Conservation (phyloP, 2,329 filamentous ascomycete genomes). For the Pseudogymnoascus sp. region DNA sequence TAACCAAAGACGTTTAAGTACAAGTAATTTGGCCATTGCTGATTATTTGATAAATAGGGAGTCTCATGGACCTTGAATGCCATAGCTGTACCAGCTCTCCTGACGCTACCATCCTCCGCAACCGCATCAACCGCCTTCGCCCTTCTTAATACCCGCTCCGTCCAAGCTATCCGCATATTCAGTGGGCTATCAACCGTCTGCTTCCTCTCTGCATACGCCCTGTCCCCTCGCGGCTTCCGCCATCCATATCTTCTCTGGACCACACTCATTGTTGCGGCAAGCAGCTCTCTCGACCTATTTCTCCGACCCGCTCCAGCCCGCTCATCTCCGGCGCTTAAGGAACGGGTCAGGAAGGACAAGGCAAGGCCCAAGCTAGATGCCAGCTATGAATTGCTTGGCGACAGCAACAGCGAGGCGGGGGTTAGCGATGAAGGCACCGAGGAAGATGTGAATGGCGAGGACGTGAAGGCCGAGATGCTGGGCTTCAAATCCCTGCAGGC, state of each 20-base stretch:
- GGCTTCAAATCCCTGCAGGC: conserved; percentile 47
- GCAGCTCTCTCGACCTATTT: conserved; percentile 35
- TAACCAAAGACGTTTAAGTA: neutral
- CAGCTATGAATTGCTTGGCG: conserved; percentile 62
- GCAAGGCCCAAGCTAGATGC: conserved; percentile 48
- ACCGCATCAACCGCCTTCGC: conserved; percentile 64
- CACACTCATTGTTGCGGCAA: conserved; percentile 55
- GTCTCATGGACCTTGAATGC: conserved; percentile 78
- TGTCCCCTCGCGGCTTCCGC: conserved; percentile 66
- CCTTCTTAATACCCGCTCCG: conserved; percentile 56
- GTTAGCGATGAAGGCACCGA: conserved; percentile 44
- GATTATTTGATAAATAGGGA: conserved; percentile 49
- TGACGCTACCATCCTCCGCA: conserved; percentile 69
- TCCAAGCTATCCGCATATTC: conserved; percentile 59
- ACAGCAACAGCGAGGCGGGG: conserved; percentile 40
- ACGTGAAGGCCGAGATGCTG: conserved; percentile 51
- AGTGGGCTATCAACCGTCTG: conserved; percentile 62
- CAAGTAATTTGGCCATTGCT: neutral
- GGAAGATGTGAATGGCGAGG: conserved; percentile 51
- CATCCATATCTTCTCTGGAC: conserved; percentile 92
- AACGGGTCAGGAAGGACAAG: conserved; percentile 18
- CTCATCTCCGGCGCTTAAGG: conserved; percentile 26
- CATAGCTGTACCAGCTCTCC: conserved; percentile 71
- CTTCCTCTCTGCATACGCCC: conserved; percentile 67
- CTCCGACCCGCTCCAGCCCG: conserved; percentile 21